Base-by-base conservation (phyloP, 1,284 basidiomycete species). In the Cryptococcus sp. region DNA sequence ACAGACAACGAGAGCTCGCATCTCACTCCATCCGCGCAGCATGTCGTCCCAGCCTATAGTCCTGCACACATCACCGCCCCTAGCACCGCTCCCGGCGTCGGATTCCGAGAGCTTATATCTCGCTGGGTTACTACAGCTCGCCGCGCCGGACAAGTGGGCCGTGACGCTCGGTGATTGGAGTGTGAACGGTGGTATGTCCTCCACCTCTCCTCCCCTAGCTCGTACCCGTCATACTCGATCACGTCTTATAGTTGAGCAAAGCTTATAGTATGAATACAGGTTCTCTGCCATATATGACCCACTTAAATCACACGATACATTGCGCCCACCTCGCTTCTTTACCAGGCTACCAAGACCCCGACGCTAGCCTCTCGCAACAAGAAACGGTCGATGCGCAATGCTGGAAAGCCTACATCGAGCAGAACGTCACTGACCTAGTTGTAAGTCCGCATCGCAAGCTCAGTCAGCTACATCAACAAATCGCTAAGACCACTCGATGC, bases 351-450 rank as follows among this genome's bases (percentile, higher is more conserved):
- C 35, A 57, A 25, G 66, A 75, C 50, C 65, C 68, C 6, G 73
- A 77, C 54, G 57, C 53, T 1, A 22, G 48, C 4, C 64, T 78
- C 5, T 56, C 56, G 1, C 27, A 38, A 2, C 41, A 47, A 15
- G 69, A 77, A 35, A 64, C 57, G 25, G 66, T 71, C 2, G 74
- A 78, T 31, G 52, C 59, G 3, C 46, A 62, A 5, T 57, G 62
- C 7, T 78, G 77, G 77, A 63, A 63, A 56, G 63, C 74, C 3
- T 75, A 72, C 54, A 72, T 78, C 42, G 69, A 77, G 23, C 67
- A 65, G n/a, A 66, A 67, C 23, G 57, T 77, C 10, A 64, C 69
- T 2, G 77, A 78, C 53, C 66, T 78, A 0, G 62, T 75, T 16
- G 76, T 77, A 46, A 56, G 76, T 67, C 19, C 20, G 35, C 6